These are phyloP conservation scores for Madurella fahalii DNA, from an alignment of 2,329 filamentous ascomycete genomes.

Conservation along the genomic window DNA sequence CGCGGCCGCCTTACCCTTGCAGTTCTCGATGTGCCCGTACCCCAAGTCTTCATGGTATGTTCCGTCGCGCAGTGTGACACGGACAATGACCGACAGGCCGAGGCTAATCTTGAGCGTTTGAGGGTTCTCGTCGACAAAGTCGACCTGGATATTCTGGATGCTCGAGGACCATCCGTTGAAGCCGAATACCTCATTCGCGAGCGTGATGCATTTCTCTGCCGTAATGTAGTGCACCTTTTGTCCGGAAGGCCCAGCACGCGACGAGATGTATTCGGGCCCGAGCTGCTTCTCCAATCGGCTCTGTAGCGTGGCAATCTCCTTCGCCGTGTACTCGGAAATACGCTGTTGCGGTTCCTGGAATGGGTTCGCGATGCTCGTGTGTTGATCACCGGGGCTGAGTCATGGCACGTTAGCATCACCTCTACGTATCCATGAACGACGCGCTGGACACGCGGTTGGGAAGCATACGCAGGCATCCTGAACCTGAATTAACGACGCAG, in stretches of 20 bases:
- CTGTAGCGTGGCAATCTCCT: slow-evolving; percentile 84
- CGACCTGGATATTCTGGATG: slow-evolving; percentile 92
- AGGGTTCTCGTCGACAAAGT: slow-evolving; percentile 86
- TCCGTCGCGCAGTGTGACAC: slow-evolving; percentile 85
- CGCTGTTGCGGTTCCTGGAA: slow-evolving; percentile 69
- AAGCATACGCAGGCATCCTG: slow-evolving; percentile 28
- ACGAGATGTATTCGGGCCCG: slow-evolving; percentile 92
- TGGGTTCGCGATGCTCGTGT: slow-evolving; percentile 64
- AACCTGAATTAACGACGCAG: not conserved
- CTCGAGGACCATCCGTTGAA: slow-evolving; percentile 97
- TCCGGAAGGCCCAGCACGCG: slow-evolving; percentile 75
- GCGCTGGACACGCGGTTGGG: not conserved
- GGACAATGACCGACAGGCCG: slow-evolving; percentile 83
- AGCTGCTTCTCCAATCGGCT: slow-evolving; percentile 86
- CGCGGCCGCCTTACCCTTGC: slow-evolving; percentile 87
- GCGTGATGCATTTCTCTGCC: slow-evolving; percentile 93
- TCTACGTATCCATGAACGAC: not conserved
- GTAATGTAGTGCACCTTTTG: slow-evolving; percentile 88
- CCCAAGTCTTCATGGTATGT: slow-evolving; percentile 98
- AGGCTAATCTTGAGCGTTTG: slow-evolving; percentile 75
- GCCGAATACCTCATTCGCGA: slow-evolving; percentile 92
- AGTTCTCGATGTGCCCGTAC: slow-evolving; percentile 95
- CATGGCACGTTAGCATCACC: slow-evolving; percentile 9
- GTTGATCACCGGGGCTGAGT: slow-evolving; percentile 64
- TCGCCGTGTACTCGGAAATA: slow-evolving; percentile 79